phyloP scores from a whole-genome alignment of 495 filamentous ascomycete species.

The Penicillium chermesinum region DNA sequence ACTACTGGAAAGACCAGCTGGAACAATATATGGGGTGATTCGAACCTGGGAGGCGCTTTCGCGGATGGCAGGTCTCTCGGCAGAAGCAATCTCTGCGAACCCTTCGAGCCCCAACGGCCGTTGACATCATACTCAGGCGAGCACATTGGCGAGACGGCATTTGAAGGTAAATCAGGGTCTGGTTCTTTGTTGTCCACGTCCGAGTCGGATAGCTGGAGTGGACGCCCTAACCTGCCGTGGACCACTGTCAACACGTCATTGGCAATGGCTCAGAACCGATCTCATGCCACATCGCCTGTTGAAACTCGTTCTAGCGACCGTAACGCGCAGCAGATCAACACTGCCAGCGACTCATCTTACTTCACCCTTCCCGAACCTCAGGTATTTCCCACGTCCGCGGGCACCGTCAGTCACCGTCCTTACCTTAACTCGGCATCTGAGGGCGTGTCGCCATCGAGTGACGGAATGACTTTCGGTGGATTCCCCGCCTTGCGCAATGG shows the following conservation, averaged over 20 bases:
- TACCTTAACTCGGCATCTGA: conserved; percentile 33
- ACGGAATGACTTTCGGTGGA: conserved; percentile 29
- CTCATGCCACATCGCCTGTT: conserved; percentile 46
- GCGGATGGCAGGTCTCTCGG: conserved; percentile 27
- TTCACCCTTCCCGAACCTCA: conserved; percentile 34
- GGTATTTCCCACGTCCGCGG: conserved; percentile 22
- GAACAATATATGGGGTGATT: conserved; percentile 59
- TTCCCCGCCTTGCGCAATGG: conserved; percentile 28
- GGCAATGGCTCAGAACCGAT: conserved; percentile 37
- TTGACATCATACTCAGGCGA: conserved; percentile 21
- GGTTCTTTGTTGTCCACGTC: conserved; percentile 60
- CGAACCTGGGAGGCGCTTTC: conserved; percentile 47
- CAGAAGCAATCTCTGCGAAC: conserved; percentile 9
- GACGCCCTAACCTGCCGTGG: conserved; percentile 50
- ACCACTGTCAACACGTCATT: conserved; percentile 45
- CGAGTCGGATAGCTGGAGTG: conserved; percentile 55
- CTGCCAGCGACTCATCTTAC: conserved; percentile 39
- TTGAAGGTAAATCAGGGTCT: conserved; percentile 57
- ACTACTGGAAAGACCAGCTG: conserved; percentile 48
- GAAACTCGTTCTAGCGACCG: conserved; percentile 43
- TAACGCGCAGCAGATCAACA: conserved; percentile 31
- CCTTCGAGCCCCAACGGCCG: background rate
- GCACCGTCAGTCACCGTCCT: conserved; percentile 23
- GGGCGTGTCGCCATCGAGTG: conserved; percentile 31
- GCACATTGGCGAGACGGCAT: conserved; percentile 24